Conservation (phyloP, 225 moss, liverwort and hornwort genomes). For the Asterella californica region DNA sequence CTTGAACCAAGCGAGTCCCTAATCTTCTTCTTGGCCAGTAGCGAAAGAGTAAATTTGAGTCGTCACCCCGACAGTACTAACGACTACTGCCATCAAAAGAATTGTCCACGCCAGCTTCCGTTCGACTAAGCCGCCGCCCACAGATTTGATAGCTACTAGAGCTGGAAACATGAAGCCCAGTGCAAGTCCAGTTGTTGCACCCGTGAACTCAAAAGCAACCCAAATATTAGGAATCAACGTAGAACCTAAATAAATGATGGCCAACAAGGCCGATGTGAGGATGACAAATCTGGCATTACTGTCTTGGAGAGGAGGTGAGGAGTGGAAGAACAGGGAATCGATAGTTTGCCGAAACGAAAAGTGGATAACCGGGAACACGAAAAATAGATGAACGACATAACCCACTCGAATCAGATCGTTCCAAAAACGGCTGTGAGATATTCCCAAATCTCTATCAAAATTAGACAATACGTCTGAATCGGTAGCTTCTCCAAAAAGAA, state of each 20-base stretch:
- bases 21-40: constrained; percentile 43
- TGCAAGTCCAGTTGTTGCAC: constrained; percentile 79
- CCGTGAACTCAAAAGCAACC: constrained; percentile 94
- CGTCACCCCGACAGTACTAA: constrained; percentile 64
- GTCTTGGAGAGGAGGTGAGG: constrained; percentile 39
- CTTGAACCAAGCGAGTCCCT: background rate
- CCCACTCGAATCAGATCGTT: constrained; percentile 77
- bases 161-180: constrained; percentile 80
- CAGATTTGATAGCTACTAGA: constrained; percentile 57
- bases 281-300: constrained; percentile 46
- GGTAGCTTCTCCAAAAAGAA: constrained; percentile 84
- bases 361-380: constrained; percentile 90
- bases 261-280: constrained; percentile 49
- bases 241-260: constrained; percentile 61
- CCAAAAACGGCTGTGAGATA: constrained; percentile 58
- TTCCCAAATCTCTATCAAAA: constrained; percentile 74
- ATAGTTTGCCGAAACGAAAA: constrained; percentile 75
- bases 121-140: constrained; percentile 30
- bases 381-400: constrained; percentile 75
- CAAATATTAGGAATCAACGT: constrained; percentile 87
- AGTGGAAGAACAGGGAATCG: constrained; percentile 57
- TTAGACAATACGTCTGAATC: constrained; percentile 80
- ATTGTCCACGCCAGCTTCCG: constrained; percentile 65
- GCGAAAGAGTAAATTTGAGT: constrained; percentile 78
- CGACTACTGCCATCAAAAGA: constrained; percentile 55